Percentiles rank a stretch among this genome's conserved stretches.
These are phyloP conservation scores for Agrostemma githago DNA, from an alignment of 148 eudicot genomes.

Conservation along the genomic window DNA sequence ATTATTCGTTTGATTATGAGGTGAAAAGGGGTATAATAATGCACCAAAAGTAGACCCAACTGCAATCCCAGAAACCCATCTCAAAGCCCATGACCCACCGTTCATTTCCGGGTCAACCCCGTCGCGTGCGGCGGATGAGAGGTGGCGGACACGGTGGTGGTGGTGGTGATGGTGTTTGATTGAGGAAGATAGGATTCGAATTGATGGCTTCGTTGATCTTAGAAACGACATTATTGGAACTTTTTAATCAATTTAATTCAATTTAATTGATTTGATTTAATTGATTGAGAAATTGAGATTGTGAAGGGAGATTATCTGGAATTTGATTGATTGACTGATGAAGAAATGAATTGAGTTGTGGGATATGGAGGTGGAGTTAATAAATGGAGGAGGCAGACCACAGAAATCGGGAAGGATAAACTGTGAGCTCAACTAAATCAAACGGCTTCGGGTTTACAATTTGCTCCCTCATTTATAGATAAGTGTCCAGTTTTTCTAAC, in stretches of 20 bases:
- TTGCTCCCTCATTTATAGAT: too few species aligned
- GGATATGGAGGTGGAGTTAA: background rate
- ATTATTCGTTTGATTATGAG: background rate
- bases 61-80: conserved; percentile 43
- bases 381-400: background rate
- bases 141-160: background rate
- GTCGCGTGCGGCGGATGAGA: background rate
- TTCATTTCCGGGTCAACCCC: background rate
- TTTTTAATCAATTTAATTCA: too few species aligned
- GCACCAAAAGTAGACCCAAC: conserved; percentile 37
- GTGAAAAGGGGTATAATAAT: conserved; percentile 21
- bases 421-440: background rate
- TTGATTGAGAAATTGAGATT: too few species aligned
- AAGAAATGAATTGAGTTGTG: background rate
- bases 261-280: too few species aligned
- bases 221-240: conserved; percentile 19
- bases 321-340: background rate
- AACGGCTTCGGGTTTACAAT: background rate
- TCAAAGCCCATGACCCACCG: conserved; percentile 22
- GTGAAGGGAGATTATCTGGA: background rate
- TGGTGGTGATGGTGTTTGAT: conserved; percentile 22
- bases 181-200: conserved; percentile 3
- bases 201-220: conserved; percentile 21
- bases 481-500: too few species aligned
- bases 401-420: background rate